Evolutionary conservation across 2,329 filamentous ascomycete genomes (phyloP).

Genomic region (Fusarium mangiferae): DNA sequence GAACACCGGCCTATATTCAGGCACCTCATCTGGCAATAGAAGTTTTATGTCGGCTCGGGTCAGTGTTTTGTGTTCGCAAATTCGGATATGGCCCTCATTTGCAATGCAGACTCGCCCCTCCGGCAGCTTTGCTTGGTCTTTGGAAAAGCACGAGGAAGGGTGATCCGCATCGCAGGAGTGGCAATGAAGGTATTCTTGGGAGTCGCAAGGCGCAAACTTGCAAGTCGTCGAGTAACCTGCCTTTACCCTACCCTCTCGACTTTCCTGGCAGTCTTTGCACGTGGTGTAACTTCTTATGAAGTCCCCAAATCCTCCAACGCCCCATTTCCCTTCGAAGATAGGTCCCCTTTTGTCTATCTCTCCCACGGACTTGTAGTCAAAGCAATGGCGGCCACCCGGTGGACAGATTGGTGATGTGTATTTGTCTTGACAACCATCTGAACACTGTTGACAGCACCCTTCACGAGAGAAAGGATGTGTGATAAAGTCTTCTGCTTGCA

Average conservation of each 20-base stretch:
- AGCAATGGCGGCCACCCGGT: not conserved
- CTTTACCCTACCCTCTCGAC: not conserved
- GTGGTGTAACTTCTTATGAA: not conserved
- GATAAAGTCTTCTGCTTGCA: not conserved
- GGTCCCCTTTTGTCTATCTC: fast-evolving
- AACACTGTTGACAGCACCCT: not conserved
- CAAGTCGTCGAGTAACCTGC: not conserved
- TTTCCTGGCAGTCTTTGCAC: not conserved
- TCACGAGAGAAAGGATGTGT: not conserved
- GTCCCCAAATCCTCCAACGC: not conserved
- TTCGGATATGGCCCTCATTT: not conserved
- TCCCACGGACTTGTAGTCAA: not conserved
- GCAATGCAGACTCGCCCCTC: not conserved
- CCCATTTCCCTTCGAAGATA: not conserved
- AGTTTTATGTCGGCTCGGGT: not conserved
- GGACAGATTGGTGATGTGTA: not conserved
- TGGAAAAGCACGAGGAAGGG: not conserved
- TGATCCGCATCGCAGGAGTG: not conserved
- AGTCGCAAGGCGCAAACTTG: not conserved
- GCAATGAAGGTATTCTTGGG: not conserved
- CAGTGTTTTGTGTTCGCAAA: not conserved
- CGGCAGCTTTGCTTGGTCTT: not conserved
- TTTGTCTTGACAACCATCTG: not conserved
- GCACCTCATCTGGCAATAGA: not conserved
- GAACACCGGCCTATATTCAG: not conserved